Conservation (phyloP, 1,139 yeast species). For the Candida sojae region DNA sequence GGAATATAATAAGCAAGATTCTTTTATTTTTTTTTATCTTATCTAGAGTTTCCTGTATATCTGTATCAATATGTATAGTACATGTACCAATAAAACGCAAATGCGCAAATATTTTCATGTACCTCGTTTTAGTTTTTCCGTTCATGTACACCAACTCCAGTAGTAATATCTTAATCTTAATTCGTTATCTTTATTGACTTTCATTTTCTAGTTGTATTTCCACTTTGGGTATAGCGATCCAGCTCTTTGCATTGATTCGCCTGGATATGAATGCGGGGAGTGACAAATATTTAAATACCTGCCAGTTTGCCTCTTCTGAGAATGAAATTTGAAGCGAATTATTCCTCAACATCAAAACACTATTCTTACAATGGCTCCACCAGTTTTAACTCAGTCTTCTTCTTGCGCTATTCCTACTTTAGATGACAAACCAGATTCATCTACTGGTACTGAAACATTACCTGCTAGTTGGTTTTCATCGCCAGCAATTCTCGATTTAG, state of each 20-base stretch:
- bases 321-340: too few relatives aligned
- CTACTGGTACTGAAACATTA: conserved; percentile 57
- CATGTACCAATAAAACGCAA: conserved; percentile 1
- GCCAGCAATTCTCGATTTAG: conserved; percentile 56
- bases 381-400: conserved; percentile 2
- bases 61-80: not conserved
- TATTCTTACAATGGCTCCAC: conserved; percentile 5
- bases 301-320: not conserved
- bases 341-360: too few relatives aligned
- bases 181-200: not conserved
- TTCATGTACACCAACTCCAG: not conserved
- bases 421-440: conserved; percentile 13
- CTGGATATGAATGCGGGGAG: too few relatives aligned
- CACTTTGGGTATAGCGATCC: not conserved
- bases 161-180: not conserved
- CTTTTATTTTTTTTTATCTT: not conserved
- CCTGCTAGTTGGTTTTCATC: conserved; percentile 72
- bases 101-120: conserved; percentile 1
- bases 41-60: not conserved
- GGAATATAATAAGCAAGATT: conserved; percentile 1
- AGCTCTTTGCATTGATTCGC: too few relatives aligned
- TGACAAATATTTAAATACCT: not conserved
- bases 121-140: not conserved
- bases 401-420: not conserved
- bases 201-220: not conserved